phyloP scores from a whole-genome alignment of 1,284 basidiomycete genomes.

The Stygiomarasmius scandens region DNA sequence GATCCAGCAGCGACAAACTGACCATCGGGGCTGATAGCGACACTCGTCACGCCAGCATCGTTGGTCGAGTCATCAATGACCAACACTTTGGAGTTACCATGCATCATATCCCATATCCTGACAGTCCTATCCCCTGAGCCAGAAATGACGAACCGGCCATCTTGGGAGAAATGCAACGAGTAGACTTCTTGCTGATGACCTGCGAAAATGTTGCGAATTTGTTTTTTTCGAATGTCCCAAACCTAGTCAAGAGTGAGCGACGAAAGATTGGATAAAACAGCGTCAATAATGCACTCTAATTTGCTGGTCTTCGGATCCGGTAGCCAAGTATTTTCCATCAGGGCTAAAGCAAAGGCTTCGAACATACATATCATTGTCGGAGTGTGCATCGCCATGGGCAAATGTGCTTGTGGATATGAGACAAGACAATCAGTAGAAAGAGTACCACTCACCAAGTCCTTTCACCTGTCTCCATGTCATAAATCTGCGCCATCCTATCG shows the following conservation, averaged over 20 bases:
- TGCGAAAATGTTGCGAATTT: constrained; percentile 71
- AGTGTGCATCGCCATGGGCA: constrained; percentile 56
- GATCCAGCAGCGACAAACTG: constrained; percentile 9
- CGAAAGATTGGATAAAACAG: background rate
- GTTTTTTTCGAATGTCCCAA: constrained; percentile 80
- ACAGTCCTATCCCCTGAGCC: constrained; percentile 9
- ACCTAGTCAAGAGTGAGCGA: constrained; percentile 46
- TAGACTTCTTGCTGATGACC: constrained; percentile 87
- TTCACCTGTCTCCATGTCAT: constrained; percentile 82
- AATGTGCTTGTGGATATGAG: constrained; percentile 51
- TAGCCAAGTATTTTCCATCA: constrained; percentile 68
- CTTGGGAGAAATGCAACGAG: constrained; percentile 10
- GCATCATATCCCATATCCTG: constrained; percentile 13
- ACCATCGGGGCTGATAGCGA: constrained; percentile 13
- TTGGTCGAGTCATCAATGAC: constrained; percentile 57
- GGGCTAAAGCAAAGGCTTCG: constrained; percentile 71
- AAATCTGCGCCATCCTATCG: constrained; percentile 89
- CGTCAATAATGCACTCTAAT: constrained; percentile 53
- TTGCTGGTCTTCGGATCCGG: constrained; percentile 71
- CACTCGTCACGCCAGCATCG: constrained; percentile 36
- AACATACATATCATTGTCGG: constrained; percentile 66
- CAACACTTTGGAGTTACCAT: constrained; percentile 14
- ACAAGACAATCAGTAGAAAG: background rate
- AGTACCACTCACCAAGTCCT: constrained; percentile 68
- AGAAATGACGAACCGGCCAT: constrained; percentile 7